Evolutionary conservation across 2,329 filamentous ascomycete genomes (phyloP).

Genomic region (Xylariaceae sp.): DNA sequence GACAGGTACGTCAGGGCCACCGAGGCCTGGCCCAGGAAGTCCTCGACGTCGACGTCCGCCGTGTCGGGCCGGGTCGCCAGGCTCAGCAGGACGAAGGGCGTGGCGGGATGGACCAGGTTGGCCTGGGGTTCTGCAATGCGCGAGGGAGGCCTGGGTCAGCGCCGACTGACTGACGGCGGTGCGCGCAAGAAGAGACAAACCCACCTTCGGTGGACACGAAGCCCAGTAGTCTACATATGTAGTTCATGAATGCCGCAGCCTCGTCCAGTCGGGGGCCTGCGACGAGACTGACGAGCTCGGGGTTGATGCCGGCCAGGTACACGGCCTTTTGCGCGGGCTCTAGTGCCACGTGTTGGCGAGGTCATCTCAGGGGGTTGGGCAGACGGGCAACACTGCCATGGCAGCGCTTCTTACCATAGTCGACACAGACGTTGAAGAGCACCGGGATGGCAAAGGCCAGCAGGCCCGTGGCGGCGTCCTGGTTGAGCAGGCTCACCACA

Average conservation of each 20-base stretch:
- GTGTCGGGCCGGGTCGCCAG: constrained; percentile 36
- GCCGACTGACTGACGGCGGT: not conserved
- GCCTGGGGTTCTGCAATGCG: constrained; percentile 40
- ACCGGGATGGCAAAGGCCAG: constrained; percentile 50
- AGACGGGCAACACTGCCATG: not conserved
- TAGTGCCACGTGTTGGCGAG: constrained; percentile 24
- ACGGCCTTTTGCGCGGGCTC: constrained; percentile 51
- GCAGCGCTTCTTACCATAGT: constrained; percentile 44
- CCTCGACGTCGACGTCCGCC: constrained; percentile 41
- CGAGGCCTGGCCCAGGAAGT: constrained; percentile 44
- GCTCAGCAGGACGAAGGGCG: constrained; percentile 41
- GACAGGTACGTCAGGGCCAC: constrained; percentile 50
- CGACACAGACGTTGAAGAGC: constrained; percentile 54
- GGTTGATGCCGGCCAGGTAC: constrained; percentile 43
- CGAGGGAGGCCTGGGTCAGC: too few relatives aligned
- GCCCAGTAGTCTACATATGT: constrained; percentile 50
- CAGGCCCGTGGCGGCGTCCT: constrained; percentile 36
- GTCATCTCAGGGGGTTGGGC: not conserved
- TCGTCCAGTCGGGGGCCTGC: constrained; percentile 35
- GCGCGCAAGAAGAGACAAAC: constrained; percentile 2
- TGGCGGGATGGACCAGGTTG: constrained; percentile 34
- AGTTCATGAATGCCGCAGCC: constrained; percentile 36
- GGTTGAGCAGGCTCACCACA: constrained; percentile 40
- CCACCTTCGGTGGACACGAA: constrained; percentile 45
- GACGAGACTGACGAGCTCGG: constrained; percentile 41